These are phyloP conservation scores for Calonectria fujianensis DNA, from an alignment of 2,329 filamentous ascomycete genomes.

Conservation along the genomic window DNA sequence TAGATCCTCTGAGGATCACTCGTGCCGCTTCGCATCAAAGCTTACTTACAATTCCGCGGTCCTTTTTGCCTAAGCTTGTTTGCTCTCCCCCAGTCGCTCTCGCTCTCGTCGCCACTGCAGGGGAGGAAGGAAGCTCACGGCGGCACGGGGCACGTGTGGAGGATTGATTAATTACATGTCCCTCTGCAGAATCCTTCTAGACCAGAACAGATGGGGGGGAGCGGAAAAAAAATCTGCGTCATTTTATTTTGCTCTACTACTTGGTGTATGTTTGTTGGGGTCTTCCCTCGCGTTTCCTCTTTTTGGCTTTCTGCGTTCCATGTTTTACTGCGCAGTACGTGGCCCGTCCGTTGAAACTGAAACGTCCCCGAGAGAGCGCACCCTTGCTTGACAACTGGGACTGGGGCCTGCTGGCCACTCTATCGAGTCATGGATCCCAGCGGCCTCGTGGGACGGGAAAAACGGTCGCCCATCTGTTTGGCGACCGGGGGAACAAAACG, in stretches of 20 bases:
- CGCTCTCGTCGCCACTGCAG: not conserved
- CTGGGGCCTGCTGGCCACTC: not conserved
- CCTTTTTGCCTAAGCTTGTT: conserved; percentile 15
- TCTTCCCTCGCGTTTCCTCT: conserved; percentile 26
- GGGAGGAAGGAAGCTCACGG: not conserved
- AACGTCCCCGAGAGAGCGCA: conserved; percentile 30
- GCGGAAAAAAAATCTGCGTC: not conserved
- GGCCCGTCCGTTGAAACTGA: conserved; percentile 37
- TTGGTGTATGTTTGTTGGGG: not conserved
- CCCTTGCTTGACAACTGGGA: conserved; percentile 24
- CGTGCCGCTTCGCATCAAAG: conserved; percentile 11
- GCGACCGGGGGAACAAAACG: not conserved
- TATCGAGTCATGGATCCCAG: conserved; percentile 13
- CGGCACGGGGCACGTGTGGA: conserved; percentile 5
- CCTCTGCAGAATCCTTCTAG: conserved; percentile 15
- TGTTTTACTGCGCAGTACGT: conserved; percentile 24
- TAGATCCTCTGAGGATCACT: conserved; percentile 23
- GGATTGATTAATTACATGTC: conserved; percentile 4
- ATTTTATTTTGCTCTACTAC: conserved; percentile 29
- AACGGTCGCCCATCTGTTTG: conserved; percentile 7
- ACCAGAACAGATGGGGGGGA: not conserved
- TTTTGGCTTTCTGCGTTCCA: conserved; percentile 24
- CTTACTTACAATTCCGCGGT: conserved; percentile 1
- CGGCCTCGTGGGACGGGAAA: conserved; percentile 15
- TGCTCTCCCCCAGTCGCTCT: conserved; percentile 9